Evolutionary conservation across 1,284 basidiomycete genomes (phyloP), one percentile per base, ranked within the genome.

Genomic region (Ustilago lituana): DNA sequence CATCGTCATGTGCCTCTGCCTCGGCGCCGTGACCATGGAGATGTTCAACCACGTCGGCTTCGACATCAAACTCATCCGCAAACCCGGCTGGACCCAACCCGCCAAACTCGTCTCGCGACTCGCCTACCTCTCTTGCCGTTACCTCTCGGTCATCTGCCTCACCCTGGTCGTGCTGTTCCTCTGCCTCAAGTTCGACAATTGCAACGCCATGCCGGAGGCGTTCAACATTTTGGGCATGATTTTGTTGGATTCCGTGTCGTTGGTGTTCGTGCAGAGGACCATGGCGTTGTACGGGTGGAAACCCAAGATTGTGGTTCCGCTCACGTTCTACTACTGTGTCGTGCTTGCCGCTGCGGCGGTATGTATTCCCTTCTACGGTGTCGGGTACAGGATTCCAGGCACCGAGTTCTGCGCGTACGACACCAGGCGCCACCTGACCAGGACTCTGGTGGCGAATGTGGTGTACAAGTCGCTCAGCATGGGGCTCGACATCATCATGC

Each of bases 261-360:
- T 68, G 38, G 32, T 73, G 19, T 68, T 73, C 29, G 40, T 73
- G 5, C 63, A 66, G 37, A 11, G 69, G 14, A 68, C 64, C 9
- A 57, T 73, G 65, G 62, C 59, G 2, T 49, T 73, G 10, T 73
- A 64, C 29, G 14, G 29, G 4, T 73, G 64, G 60, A 55, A 63
- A 24, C 29, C 32, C 6, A 59, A 43, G 5, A 49, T 73, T 17
- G 58, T 53, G 8, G 22, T 47, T 3, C 69, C 69, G 12, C 39
- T 73, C 10, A 31, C 56, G 4, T 1, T 57, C 1, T 22, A 37
- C 15, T 73, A 64, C 26, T 29, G 17, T 24, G 22, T 68, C 12
- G 55, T 60, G 2, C n/a, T 73, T 1, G 60, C 38, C 8, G 26
- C 47, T 15, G 43, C 56, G 0, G 35, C 36, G 4, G 39, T 68